Base-by-base conservation (phyloP, 768 basidiomycete species). In the Boletus pseudo-olivaceus region DNA sequence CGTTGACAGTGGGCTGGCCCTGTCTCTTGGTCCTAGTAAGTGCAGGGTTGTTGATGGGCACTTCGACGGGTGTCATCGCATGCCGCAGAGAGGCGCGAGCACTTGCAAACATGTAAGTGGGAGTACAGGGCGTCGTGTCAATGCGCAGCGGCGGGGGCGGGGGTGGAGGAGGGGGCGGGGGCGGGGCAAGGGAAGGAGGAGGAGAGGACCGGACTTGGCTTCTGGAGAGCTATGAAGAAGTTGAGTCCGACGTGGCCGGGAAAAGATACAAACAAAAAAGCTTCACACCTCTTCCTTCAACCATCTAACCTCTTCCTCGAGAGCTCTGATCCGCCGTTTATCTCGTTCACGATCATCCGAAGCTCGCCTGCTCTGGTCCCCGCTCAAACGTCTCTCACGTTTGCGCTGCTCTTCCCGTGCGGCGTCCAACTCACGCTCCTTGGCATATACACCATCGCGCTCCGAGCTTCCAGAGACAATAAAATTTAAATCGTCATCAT, bases 51-150 rank as follows among this genome's bases (percentile, higher is more conserved):
- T 87, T 88, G 50, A 89, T 89, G 1, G 88, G 84, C 0, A 82
- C 82, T 66, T 89, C 88, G 17, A 78, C 72, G 0, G 88, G 87
- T 38, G 60, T 67, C 57, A 71, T 62, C 11, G 64, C 57, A 17
- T 76, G 85, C 47, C 84, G 85, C 20, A 91, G 75, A 14, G 81
- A 75, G n/a, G 89, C 85, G 3, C 89, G 84, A 4, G 81, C 83
- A 23, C 77, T 73, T 4, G 77, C 72, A 51, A 88, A 85, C 39
- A 84, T 76, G 9, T 65, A 41, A 0, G 65, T 58, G 34, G 73
- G 52, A 50, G 63, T 56, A 61, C 63, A 61, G 55, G 75, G 62
- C 5, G 57, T 30, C 42, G 70, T 65, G 33, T 68, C 66, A 26
- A 70, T 71, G 32, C 65, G 70, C 26, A 72, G 60, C 15, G 73